Base-by-base conservation (phyloP, 768 basidiomycete genomes). In the Cyathus striatus region DNA sequence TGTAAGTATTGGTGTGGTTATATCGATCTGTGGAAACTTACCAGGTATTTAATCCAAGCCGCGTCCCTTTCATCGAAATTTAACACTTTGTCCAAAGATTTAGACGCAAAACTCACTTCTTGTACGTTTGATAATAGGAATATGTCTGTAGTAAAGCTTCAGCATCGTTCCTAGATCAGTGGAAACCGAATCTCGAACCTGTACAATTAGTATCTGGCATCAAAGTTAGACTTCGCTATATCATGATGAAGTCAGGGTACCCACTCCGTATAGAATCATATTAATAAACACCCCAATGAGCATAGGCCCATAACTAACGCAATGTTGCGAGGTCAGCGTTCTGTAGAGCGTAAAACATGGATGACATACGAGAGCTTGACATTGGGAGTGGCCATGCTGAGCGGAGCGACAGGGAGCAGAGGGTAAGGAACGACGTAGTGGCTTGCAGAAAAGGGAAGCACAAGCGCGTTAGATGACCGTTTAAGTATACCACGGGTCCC, bases 261-360 rank as follows among this genome's bases (percentile, higher is more conserved):
- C 45, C 46, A 73, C 73, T 47, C 73, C 73, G 46, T 69, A 75
- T 25, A 75, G 61, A 48, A 74, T 65, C 58, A 69, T 65, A 44
- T 73, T 72, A 26, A 65, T 49, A 44, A 62, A 67, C 14, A 60
- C 59, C 22, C 70, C 72, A 41, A 72, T 56, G 26, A 72, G 59
- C 67, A 73, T 70, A 9, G 72, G 70, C 16, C 72, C 72, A 50
- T 65, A 70, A 25, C 72, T 70, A 42, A 18, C 3, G 5, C 21
- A n/a, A 17, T 23, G 26, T 22, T 32, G 16, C 6, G 38, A 37
- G 34, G 24, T 42, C 30, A 22, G 23, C 10, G 16, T 25, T 20
- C 7, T n/a, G 22, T 18, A 37, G 1, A n/a, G 17, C 16, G 9
- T 18, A 33, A 24, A 18, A n/a, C n/a, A n/a, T n/a, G n/a, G n/a